These are phyloP conservation scores for Pseudocercospora cruenta DNA, from an alignment of 2,329 filamentous ascomycete species.

Conservation along the genomic window DNA sequence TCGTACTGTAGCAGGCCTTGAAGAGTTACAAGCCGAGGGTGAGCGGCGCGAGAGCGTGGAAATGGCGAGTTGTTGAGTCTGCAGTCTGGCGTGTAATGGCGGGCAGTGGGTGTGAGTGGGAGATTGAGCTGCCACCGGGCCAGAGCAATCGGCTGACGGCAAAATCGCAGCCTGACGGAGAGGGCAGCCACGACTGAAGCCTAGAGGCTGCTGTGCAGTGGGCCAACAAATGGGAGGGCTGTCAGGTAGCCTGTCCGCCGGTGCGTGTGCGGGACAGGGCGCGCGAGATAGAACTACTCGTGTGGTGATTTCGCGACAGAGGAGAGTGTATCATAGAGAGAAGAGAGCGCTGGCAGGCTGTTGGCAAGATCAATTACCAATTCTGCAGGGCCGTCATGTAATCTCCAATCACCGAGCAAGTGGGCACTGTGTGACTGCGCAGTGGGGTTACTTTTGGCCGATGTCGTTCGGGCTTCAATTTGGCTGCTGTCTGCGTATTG, in stretches of 20 bases:
- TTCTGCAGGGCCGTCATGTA: slow-evolving; percentile 6
- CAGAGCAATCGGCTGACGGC: not conserved
- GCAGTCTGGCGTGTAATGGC: not conserved
- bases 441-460: not conserved
- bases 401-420: slow-evolving; percentile 11
- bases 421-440: not conserved
- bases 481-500: too few species aligned
- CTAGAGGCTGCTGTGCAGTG: not conserved
- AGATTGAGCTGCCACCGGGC: not conserved
- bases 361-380: slow-evolving; percentile 18
- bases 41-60: not conserved
- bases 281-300: too few species aligned
- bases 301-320: too few species aligned
- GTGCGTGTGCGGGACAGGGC: too few species aligned
- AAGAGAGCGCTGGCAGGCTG: not conserved
- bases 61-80: not conserved
- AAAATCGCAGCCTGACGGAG: not conserved
- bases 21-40: not conserved
- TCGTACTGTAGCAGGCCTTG: slow-evolving; percentile 24
- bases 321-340: not conserved
- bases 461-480: not conserved
- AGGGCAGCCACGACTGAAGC: not conserved
- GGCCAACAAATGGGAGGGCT: too few species aligned
- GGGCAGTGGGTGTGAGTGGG: not conserved
- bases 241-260: too few species aligned